Percentiles rank a stretch among this genome's conserved stretches.
Conservation (phyloP, 2,329 filamentous ascomycete species). For the Beauveria rudraprayagi region DNA sequence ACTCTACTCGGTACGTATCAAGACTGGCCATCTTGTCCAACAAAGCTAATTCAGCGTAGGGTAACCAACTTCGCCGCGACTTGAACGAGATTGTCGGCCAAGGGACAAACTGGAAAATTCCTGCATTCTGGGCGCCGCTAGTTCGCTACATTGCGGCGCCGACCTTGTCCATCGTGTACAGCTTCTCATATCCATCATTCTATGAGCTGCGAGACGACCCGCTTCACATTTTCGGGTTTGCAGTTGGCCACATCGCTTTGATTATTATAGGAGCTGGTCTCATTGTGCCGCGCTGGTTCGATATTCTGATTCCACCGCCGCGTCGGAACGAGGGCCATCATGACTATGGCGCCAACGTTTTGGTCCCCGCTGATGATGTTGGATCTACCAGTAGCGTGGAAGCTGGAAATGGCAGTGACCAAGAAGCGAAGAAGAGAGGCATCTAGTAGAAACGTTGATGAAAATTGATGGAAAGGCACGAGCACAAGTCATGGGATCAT, state of each 20-base stretch:
- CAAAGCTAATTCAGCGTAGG: slow-evolving; percentile 25
- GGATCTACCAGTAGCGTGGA: slow-evolving; percentile 3
- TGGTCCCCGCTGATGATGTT: slow-evolving; percentile 1
- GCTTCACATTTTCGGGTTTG: slow-evolving; percentile 42
- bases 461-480: not conserved
- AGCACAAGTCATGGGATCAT: not conserved
- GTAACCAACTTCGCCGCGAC: slow-evolving; percentile 47
- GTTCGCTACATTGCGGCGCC: slow-evolving; percentile 42
- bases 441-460: not conserved
- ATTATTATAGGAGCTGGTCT: slow-evolving; percentile 39
- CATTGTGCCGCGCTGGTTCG: slow-evolving; percentile 45
- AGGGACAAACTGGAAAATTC: slow-evolving; percentile 49
- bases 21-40: not conserved
- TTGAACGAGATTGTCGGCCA: slow-evolving; percentile 45
- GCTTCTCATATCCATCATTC: slow-evolving; percentile 44
- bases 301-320: slow-evolving; percentile 40
- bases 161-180: slow-evolving; percentile 42
- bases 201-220: slow-evolving; percentile 40
- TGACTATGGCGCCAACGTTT: slow-evolving; percentile 16
- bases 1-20: slow-evolving; percentile 44
- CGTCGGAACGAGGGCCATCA: slow-evolving; percentile 38
- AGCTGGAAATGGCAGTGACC: not conserved
- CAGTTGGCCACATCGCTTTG: slow-evolving; percentile 37
- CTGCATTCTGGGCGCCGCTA: slow-evolving; percentile 40
- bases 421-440: not conserved